These are phyloP conservation scores for Penicillium canariense DNA, from an alignment of 495 filamentous ascomycete genomes.

Conservation along the genomic window DNA sequence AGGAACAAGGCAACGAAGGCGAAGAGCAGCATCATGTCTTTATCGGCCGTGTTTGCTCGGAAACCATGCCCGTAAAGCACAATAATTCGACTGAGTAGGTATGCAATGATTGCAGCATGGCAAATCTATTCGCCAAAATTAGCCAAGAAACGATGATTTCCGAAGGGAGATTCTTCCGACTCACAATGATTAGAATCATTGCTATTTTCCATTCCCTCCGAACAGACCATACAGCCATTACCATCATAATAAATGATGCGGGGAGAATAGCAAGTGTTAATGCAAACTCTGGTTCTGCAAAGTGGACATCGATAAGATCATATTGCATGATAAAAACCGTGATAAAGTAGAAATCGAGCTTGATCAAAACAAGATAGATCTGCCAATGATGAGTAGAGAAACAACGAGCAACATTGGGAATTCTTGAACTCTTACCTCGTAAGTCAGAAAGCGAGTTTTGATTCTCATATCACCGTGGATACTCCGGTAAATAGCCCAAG, in stretches of 20 bases:
- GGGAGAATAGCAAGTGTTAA: conserved; percentile 24
- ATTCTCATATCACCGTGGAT: conserved; percentile 16
- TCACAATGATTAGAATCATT: conserved; percentile 15
- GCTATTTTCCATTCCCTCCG: conserved; percentile 11
- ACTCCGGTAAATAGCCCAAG: conserved; percentile 23
- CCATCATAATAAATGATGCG: conserved; percentile 14
- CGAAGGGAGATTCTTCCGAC: background rate
- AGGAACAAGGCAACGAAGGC: conserved; percentile 13
- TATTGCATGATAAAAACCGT: conserved; percentile 26
- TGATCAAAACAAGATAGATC: conserved; percentile 21
- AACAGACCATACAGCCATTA: conserved; percentile 15
- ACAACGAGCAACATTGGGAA: background rate
- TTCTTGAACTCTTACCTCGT: conserved; percentile 19
- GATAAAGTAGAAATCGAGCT: conserved; percentile 21
- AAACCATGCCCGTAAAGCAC: conserved; percentile 7
- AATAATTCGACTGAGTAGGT: conserved; percentile 21
- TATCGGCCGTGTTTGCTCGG: conserved; percentile 13
- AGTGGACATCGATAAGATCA: conserved; percentile 24
- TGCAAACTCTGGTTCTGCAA: conserved; percentile 21
- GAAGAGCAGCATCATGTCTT: conserved; percentile 24
- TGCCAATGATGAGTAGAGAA: background rate
- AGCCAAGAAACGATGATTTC: background rate
- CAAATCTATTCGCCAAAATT: conserved; percentile 1
- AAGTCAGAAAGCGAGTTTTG: conserved; percentile 14
- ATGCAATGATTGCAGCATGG: conserved; percentile 16